Percentiles rank a stretch among this genome's conserved stretches.
These are phyloP conservation scores for Tulasnella sp. DNA, from an alignment of 768 basidiomycete genomes.

Conservation along the genomic window DNA sequence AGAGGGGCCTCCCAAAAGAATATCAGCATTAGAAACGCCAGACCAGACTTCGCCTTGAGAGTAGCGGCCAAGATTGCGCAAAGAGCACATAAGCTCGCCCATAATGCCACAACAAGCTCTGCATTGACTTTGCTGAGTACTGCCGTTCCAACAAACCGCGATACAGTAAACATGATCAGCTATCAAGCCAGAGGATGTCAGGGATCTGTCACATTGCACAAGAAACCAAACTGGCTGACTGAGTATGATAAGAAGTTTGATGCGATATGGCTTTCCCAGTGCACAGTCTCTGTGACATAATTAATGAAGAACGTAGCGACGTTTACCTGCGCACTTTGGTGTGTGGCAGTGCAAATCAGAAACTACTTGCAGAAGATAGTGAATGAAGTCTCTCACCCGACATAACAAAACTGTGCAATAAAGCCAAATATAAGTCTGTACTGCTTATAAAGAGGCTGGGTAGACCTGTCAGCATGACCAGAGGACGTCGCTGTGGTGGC, in stretches of 20 bases:
- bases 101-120: constrained; percentile 44
- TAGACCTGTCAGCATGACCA: constrained; percentile 7
- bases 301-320: constrained; percentile 56
- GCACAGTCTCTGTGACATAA: constrained; percentile 50
- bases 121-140: constrained; percentile 54
- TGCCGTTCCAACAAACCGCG: constrained; percentile 43
- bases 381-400: constrained; percentile 16
- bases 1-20: constrained; percentile 3
- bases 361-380: background rate
- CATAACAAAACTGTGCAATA: constrained; percentile 56
- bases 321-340: constrained; percentile 46
- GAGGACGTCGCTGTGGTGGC: background rate
- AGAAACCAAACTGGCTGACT: constrained; percentile 49
- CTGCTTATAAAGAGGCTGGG: constrained; percentile 54
- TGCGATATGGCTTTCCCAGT: constrained; percentile 38
- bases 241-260: constrained; percentile 59
- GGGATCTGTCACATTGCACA: constrained; percentile 35
- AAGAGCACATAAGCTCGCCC: constrained; percentile 38
- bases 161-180: constrained; percentile 18
- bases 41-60: constrained; percentile 39
- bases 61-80: constrained; percentile 42
- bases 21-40: constrained; percentile 35
- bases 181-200: constrained; percentile 14
- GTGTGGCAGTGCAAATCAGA: background rate
- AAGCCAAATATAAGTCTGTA: constrained; percentile 59